A percentile compares a stretch with the other conserved stretches of the same genome.
phyloP scores from a whole-genome alignment of 2,329 filamentous ascomycete genomes.

The Orbilia javanica region DNA sequence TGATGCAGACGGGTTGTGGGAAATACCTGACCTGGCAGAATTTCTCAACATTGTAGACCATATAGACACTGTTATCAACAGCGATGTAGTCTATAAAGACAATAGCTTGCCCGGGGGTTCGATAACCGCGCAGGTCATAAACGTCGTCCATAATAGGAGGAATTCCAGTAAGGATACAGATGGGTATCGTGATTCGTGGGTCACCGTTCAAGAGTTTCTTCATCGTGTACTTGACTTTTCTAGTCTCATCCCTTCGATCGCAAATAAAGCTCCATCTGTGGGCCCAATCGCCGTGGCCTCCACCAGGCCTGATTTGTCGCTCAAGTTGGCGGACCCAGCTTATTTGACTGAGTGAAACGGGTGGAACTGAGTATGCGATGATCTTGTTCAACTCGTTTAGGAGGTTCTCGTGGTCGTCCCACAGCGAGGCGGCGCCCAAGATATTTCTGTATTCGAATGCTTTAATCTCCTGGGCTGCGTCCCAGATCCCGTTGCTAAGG shows the following conservation, averaged over 20 bases:
- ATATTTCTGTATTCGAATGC: constrained; percentile 20
- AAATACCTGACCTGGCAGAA: background rate
- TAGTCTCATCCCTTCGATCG: background rate
- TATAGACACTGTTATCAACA: constrained; percentile 10
- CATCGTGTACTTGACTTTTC: constrained; percentile 5
- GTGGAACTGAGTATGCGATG: constrained; percentile 12
- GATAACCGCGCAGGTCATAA: constrained; percentile 12
- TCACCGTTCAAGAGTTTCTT: background rate
- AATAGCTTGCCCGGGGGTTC: background rate
- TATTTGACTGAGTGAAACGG: background rate
- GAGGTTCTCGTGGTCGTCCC: constrained; percentile 31
- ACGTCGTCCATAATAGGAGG: constrained; percentile 21
- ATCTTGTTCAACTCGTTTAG: constrained; percentile 40
- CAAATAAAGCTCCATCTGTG: background rate
- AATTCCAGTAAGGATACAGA: constrained; percentile 9
- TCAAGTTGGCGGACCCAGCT: background rate
- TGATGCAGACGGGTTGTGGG: background rate
- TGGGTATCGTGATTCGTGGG: background rate
- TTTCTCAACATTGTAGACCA: constrained; percentile 45
- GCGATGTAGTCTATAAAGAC: constrained; percentile 36
- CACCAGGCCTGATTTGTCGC: background rate
- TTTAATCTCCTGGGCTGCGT: constrained; percentile 20
- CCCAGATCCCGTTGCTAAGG: constrained; percentile 16
- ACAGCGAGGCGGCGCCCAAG: constrained; percentile 28
- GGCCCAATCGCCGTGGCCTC: constrained; percentile 28